phyloP scores from a whole-genome alignment of 1,139 yeast genomes.

The Nakaseomyces nivariensis region DNA sequence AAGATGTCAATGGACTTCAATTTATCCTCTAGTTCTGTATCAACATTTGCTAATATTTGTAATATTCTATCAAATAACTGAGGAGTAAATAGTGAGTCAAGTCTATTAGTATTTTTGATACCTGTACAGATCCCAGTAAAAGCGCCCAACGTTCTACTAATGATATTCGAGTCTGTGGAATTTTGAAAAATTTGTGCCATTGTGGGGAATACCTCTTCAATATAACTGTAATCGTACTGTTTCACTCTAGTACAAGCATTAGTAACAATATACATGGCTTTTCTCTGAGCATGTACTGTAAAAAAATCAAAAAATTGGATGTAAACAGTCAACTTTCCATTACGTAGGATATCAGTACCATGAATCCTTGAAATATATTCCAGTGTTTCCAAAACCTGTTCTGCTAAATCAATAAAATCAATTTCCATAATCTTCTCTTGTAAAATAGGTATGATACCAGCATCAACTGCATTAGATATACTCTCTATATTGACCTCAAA shows the following conservation, averaged over 20 bases:
- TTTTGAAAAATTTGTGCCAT: conserved; percentile 53
- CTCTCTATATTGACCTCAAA: conserved; percentile 68
- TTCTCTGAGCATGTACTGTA: conserved; percentile 81
- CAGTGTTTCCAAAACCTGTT: conserved; percentile 74
- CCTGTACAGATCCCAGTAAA: conserved; percentile 23
- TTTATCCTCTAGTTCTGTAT: conserved; percentile 18
- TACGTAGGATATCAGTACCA: conserved; percentile 40
- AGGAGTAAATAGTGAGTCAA: conserved; percentile 18
- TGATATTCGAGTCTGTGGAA: conserved; percentile 38
- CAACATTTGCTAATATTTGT: conserved; percentile 15
- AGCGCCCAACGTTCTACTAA: conserved; percentile 16
- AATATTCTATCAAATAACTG: conserved; percentile 16
- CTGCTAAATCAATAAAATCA: conserved; percentile 81
- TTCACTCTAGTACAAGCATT: conserved; percentile 55
- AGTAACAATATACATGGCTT: conserved; percentile 69
- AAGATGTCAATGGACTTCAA: conserved; percentile 23
- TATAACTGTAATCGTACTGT: conserved; percentile 35
- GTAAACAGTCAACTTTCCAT: conserved; percentile 60
- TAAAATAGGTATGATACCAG: conserved; percentile 58
- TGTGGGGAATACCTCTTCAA: conserved; percentile 48
- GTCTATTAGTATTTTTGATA: conserved; percentile 10
- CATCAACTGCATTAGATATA: conserved; percentile 52
- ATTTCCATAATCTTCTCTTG: conserved; percentile 64
- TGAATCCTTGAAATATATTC: conserved; percentile 56
- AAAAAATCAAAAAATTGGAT: conserved; percentile 77